Percentiles rank a stretch among this genome's conserved stretches.
Evolutionary conservation across 139 green algal genomes (phyloP).

Genomic region (Tetradesmus obliquus): DNA sequence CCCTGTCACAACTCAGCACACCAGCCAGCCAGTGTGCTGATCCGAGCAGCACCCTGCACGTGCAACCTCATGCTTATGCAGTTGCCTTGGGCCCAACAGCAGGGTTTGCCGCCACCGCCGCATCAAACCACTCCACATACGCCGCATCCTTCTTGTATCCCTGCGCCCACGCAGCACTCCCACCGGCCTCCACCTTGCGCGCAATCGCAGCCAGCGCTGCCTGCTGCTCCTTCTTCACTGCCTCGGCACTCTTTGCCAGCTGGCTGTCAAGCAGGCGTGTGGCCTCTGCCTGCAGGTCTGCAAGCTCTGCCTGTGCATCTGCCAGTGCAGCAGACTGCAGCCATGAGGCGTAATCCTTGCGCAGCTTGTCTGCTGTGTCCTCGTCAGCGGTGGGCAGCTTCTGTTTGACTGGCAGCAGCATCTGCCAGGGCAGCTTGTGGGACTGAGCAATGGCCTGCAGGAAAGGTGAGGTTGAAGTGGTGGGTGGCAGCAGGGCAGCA

Average conservation of each 20-base stretch:
- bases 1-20: no score
- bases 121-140: slow-evolving; percentile 59
- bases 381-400: slow-evolving; percentile 36
- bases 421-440: slow-evolving; percentile 55
- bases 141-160: slow-evolving; percentile 58
- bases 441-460: slow-evolving; percentile 38
- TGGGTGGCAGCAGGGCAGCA: neutral
- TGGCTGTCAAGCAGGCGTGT: slow-evolving; percentile 64
- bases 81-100: slow-evolving; percentile 50
- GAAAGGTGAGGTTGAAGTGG: neutral
- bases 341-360: slow-evolving; percentile 50
- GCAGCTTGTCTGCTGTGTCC: slow-evolving; percentile 40
- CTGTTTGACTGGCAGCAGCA: slow-evolving; percentile 50
- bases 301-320: slow-evolving; percentile 30
- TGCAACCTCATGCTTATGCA: slow-evolving; percentile 6
- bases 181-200: slow-evolving; percentile 50
- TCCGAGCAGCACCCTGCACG: no score
- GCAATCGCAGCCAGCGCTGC: slow-evolving; percentile 47
- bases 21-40: no score
- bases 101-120: slow-evolving; percentile 54
- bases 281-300: slow-evolving; percentile 49
- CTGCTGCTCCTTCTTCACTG: slow-evolving; percentile 51
- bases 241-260: slow-evolving; percentile 63
- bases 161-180: slow-evolving; percentile 55
- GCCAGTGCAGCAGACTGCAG: slow-evolving; percentile 47